Evolutionary conservation across 176 grass and related monocot genomes (phyloP).

Genomic region (Oryza meyeriana): DNA sequence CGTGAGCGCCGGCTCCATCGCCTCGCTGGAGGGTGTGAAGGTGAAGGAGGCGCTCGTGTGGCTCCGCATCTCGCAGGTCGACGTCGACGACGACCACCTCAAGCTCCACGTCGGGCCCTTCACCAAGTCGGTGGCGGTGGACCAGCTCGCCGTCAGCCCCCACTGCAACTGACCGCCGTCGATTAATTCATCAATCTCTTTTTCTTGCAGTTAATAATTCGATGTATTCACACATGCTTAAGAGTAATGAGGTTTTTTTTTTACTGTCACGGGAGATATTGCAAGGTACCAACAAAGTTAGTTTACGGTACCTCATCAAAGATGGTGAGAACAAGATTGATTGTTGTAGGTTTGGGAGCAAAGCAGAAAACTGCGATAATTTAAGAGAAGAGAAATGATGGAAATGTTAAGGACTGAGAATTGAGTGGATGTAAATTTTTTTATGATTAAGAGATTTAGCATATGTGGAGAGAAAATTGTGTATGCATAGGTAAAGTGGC

Average conservation of each 20-base stretch:
- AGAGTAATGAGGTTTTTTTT: neutral
- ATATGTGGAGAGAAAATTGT: neutral
- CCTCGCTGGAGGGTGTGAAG: slow-evolving; percentile 1
- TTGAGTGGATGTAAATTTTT: neutral
- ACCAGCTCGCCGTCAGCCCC: neutral
- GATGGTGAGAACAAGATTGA: neutral
- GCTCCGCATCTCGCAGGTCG: neutral
- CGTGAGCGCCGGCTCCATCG: neutral
- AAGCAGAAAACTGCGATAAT: neutral
- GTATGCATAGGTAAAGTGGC: neutral
- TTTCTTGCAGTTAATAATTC: neutral
- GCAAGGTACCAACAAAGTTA: neutral
- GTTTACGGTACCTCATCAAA: neutral
- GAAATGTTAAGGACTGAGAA: too few relatives aligned
- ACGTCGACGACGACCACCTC: neutral
- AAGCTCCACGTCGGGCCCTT: neutral
- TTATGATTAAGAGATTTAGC: neutral
- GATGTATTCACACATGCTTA: neutral
- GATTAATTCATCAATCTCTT: neutral
- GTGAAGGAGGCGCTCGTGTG: neutral
- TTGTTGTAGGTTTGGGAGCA: neutral
- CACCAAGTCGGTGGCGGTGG: neutral
- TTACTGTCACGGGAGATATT: neutral
- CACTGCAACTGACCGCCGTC: neutral
- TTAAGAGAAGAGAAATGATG: neutral